phyloP scores from a whole-genome alignment of 75 land plant species.

The Pinus taeda region DNA sequence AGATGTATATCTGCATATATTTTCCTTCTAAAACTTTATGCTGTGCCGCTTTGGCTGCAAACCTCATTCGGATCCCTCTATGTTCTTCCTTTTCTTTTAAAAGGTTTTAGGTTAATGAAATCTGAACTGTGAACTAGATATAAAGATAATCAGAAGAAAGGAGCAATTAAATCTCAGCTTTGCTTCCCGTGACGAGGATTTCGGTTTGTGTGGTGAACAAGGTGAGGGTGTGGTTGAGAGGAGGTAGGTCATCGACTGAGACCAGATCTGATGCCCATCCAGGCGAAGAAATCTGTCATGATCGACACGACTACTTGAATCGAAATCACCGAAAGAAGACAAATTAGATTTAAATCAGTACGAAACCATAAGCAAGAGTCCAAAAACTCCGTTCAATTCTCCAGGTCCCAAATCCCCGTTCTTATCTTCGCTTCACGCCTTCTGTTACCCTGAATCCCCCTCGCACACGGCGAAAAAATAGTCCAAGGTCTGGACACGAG shows the following conservation, averaged over 20 bases:
- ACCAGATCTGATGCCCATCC: background rate
- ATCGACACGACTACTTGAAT: background rate
- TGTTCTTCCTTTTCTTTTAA: background rate
- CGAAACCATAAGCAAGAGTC: background rate
- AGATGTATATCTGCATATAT: background rate
- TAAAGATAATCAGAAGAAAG: too few species aligned
- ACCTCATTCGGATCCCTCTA: background rate
- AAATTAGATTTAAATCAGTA: conserved; percentile 1
- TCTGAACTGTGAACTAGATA: too few species aligned
- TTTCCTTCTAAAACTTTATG: background rate
- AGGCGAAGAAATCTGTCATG: background rate
- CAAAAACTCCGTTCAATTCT: background rate
- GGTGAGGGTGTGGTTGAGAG: too few species aligned
- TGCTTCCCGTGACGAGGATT: background rate
- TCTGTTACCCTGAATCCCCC: background rate
- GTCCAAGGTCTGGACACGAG: background rate
- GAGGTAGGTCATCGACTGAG: background rate
- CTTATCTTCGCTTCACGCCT: too few species aligned
- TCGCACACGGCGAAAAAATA: background rate
- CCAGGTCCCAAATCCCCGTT: background rate
- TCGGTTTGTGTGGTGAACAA: background rate
- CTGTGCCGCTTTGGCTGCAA: background rate
- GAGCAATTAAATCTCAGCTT: too few species aligned
- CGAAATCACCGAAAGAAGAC: background rate
- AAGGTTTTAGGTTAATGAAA: too few species aligned